Evolutionary conservation across 1,284 basidiomycete genomes (phyloP).

Genomic region (Trametes pubescens): DNA sequence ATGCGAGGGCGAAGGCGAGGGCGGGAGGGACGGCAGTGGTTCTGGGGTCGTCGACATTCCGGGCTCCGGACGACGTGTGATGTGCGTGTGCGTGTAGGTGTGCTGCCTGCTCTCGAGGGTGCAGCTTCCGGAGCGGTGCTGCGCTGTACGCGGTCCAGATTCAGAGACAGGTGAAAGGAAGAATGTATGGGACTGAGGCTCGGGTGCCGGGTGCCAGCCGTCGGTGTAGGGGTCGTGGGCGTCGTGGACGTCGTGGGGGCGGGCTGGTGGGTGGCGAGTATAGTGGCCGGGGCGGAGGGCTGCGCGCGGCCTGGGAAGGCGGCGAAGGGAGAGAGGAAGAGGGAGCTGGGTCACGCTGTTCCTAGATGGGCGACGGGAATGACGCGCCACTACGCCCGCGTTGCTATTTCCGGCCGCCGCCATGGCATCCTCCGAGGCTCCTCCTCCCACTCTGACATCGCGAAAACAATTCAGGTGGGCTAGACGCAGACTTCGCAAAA

Average conservation of each 20-base stretch:
- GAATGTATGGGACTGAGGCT: background rate
- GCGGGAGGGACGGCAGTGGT: constrained; percentile 47
- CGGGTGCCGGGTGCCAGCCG: background rate
- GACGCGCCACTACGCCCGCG: constrained; percentile 3
- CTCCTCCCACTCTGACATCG: background rate
- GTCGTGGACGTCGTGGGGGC: constrained; percentile 7
- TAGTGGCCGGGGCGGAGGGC: background rate
- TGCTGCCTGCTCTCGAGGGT: constrained; percentile 7
- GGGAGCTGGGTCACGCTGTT: background rate
- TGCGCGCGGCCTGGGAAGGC: background rate
- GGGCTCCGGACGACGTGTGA: constrained; percentile 7
- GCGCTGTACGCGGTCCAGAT: background rate
- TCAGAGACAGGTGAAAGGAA: background rate
- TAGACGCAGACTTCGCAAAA: background rate
- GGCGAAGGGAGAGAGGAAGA: background rate
- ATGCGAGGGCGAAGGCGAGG: constrained; percentile 35
- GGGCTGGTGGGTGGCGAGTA: background rate
- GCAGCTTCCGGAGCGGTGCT: background rate
- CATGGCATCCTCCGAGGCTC: background rate
- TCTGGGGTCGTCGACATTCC: constrained; percentile 39
- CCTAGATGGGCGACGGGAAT: background rate
- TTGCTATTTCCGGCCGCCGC: constrained; percentile 24
- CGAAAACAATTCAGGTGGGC: background rate
- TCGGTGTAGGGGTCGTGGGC: background rate
- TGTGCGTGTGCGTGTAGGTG: constrained; percentile 6